These are phyloP conservation scores for Erodium texanum DNA, from an alignment of 441 rosid genomes.

Conservation along the genomic window DNA sequence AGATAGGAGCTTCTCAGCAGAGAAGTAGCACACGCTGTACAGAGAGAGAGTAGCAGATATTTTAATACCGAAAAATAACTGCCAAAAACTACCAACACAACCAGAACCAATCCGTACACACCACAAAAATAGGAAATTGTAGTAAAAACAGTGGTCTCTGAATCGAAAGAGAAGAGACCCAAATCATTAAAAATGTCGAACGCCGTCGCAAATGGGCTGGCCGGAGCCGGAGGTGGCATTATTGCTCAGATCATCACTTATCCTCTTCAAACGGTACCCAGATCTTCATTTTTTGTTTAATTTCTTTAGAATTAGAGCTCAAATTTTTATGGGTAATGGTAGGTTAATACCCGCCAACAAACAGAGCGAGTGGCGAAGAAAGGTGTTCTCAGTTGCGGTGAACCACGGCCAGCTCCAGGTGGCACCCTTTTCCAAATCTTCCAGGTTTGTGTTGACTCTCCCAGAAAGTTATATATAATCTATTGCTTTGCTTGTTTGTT, in stretches of 20 bases:
- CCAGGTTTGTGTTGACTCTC: slow-evolving; percentile 20
- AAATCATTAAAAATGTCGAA: slow-evolving; percentile 29
- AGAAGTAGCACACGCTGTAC: neutral
- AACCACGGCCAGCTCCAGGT: slow-evolving; percentile 13
- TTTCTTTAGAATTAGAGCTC: neutral
- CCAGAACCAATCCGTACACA: too few relatives aligned
- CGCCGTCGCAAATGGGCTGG: slow-evolving; percentile 62
- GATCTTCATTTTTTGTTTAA: neutral
- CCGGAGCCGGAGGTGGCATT: slow-evolving; percentile 64
- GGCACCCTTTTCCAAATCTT: slow-evolving; percentile 40
- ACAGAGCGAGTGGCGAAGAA: slow-evolving; percentile 50
- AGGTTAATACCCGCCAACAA: slow-evolving; percentile 69
- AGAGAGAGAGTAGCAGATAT: neutral
- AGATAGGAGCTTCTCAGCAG: neutral
- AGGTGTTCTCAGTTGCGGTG: slow-evolving; percentile 15
- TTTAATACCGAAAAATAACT: neutral
- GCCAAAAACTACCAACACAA: too few relatives aligned
- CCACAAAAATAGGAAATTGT: too few relatives aligned
- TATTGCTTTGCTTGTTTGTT: too few relatives aligned
- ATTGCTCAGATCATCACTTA: slow-evolving; percentile 67
- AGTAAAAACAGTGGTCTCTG: too few relatives aligned
- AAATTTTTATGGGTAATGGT: neutral
- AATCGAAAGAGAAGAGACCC: neutral
- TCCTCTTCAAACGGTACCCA: slow-evolving; percentile 51
- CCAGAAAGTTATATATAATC: neutral